phyloP scores from a whole-genome alignment of 495 filamentous ascomycete species.

The Hypoxylon fuscum region DNA sequence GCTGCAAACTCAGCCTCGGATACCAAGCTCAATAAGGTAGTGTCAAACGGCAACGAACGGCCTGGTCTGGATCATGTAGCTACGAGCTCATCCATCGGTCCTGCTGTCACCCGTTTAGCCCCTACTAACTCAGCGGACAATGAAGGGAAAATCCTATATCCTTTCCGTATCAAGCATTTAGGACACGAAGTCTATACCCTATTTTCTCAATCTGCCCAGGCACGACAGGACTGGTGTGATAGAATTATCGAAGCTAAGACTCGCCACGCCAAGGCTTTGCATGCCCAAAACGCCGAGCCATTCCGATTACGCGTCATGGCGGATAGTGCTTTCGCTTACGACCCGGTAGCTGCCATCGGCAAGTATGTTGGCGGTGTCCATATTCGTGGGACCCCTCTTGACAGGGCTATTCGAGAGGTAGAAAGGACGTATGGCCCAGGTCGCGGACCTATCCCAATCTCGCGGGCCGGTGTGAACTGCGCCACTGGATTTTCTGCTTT shows the following conservation, averaged over 20 bases:
- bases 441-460: conserved; percentile 76
- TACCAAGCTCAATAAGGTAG: conserved; percentile 60
- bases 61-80: conserved; percentile 71
- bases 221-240: conserved; percentile 86
- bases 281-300: conserved; percentile 93
- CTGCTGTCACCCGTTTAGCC: conserved; percentile 60
- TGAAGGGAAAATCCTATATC: conserved; percentile 87
- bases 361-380: conserved; percentile 55
- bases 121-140: conserved; percentile 57
- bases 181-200: conserved; percentile 89
- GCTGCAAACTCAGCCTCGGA: conserved; percentile 57
- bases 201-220: conserved; percentile 77
- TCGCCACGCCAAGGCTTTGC: conserved; percentile 84
- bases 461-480: conserved; percentile 87
- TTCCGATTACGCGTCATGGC: conserved; percentile 93
- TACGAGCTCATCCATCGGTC: conserved; percentile 61
- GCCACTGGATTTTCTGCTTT: conserved; percentile 86
- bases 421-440: conserved; percentile 76
- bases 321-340: conserved; percentile 88
- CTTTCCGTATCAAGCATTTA: conserved; percentile 97
- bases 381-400: conserved; percentile 89
- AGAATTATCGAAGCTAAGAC: conserved; percentile 96
- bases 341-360: conserved; percentile 64
- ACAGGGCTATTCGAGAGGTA: conserved; percentile 88
- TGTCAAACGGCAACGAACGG: conserved; percentile 59